phyloP scores from a whole-genome alignment of 257 asterid genomes.

The Solanum gracilifrons region DNA sequence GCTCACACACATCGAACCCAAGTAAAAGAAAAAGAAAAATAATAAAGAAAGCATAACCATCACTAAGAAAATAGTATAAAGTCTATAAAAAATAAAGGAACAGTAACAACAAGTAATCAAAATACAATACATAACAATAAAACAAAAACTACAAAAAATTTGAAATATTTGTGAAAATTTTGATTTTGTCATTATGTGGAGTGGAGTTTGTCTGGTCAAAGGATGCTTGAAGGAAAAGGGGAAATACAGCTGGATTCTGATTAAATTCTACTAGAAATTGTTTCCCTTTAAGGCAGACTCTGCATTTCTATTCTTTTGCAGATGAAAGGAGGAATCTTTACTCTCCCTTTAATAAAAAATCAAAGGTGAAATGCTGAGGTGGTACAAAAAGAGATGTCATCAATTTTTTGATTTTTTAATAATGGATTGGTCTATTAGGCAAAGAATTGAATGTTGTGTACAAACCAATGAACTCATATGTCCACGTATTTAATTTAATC shows the following conservation, averaged over 20 bases:
- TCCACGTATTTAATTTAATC: no score
- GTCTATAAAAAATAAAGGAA: no score
- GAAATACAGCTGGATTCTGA: constrained; percentile 6
- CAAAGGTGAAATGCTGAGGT: background rate
- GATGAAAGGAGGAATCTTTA: background rate
- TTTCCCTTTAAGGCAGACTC: background rate
- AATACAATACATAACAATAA: background rate
- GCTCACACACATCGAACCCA: background rate
- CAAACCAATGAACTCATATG: background rate
- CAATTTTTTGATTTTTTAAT: background rate
- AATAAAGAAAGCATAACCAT: no score
- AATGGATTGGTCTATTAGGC: background rate
- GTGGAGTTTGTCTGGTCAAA: background rate
- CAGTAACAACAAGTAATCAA: no score
- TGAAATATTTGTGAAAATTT: no score
- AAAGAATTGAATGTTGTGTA: background rate
- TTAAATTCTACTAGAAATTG: background rate
- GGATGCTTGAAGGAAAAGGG: background rate
- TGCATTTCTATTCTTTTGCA: background rate
- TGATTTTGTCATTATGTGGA: background rate
- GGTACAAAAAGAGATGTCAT: background rate
- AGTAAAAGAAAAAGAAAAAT: no score
- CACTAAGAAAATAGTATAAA: no score
- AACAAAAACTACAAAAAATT: no score
- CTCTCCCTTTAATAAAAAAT: background rate